Evolutionary conservation across 2,329 filamentous ascomycete species (phyloP).

Genomic region (Camillea tinctor): DNA sequence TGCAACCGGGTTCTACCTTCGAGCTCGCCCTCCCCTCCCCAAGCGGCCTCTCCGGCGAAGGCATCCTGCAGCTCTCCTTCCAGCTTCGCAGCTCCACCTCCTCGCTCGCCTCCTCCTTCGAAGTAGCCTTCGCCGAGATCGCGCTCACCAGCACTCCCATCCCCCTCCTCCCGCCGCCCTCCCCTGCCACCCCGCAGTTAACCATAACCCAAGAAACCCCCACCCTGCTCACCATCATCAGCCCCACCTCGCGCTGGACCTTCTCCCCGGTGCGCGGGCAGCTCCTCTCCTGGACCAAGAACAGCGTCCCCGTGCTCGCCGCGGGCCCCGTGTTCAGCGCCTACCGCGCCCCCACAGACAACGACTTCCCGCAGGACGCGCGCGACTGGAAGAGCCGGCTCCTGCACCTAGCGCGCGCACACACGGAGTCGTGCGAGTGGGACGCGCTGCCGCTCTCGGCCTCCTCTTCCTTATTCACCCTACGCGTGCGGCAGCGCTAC

Average conservation of each 20-base stretch:
- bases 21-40: constrained; percentile 22
- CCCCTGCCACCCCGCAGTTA: constrained; percentile 14
- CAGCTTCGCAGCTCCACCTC: constrained; percentile 22
- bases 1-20: constrained; percentile 26
- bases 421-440: constrained; percentile 33
- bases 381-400: constrained; percentile 52
- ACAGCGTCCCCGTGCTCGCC: constrained; percentile 24
- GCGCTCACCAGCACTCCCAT: constrained; percentile 10
- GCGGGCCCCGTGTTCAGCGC: constrained; percentile 35
- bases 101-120: constrained; percentile 25
- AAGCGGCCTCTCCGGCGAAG: constrained; percentile 17
- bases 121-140: constrained; percentile 31
- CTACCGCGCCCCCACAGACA: constrained; percentile 65
- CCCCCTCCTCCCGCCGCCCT: neutral
- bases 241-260: constrained; percentile 25
- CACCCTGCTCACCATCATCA: constrained; percentile 24
- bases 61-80: constrained; percentile 28
- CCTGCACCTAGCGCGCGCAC: constrained; percentile 42
- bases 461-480: constrained; percentile 28
- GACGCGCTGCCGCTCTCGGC: no score
- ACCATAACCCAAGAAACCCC: constrained; percentile 22
- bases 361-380: constrained; percentile 56
- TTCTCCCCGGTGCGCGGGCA: constrained; percentile 27
- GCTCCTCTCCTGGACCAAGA: constrained; percentile 27
- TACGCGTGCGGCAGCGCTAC: constrained; percentile 50